Percentiles rank a stretch among this genome's conserved stretches.
Conservation (phyloP, 768 basidiomycete species). For the Trametes coccinea region DNA sequence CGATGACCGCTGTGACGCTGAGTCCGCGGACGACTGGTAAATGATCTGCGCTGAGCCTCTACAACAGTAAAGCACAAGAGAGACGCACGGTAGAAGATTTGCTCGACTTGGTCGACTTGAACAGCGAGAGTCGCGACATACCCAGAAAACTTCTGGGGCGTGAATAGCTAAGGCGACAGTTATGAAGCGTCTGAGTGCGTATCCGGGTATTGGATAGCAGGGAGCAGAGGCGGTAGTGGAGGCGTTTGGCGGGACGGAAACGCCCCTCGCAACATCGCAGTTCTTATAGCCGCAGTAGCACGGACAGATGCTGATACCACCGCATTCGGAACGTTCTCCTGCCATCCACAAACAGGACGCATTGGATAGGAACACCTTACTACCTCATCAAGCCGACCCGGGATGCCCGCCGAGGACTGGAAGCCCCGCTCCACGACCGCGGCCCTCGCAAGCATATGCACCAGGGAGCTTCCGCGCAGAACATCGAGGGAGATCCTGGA, state of each 20-base stretch:
- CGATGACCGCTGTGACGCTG: constrained; percentile 11
- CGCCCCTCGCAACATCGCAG: not conserved
- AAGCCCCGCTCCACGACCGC: constrained; percentile 10
- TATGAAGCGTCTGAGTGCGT: too few relatives aligned
- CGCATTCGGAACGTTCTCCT: not conserved
- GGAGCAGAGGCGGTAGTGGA: too few relatives aligned
- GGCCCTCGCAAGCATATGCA: constrained; percentile 6
- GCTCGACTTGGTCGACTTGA: constrained; percentile 14
- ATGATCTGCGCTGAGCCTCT: not conserved
- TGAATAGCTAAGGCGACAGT: not conserved
- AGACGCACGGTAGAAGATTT: not conserved
- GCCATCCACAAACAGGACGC: not conserved
- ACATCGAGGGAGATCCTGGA: not conserved
- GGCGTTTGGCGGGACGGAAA: not conserved
- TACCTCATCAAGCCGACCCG: constrained; percentile 12
- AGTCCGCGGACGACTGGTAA: constrained; percentile 2
- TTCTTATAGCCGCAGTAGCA: constrained; percentile 5
- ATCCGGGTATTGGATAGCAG: not conserved
- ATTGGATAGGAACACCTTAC: constrained; percentile 1
- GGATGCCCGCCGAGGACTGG: constrained; percentile 13
- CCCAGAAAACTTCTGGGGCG: not conserved
- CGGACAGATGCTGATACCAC: not conserved
- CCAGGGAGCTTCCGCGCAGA: constrained; percentile 8
- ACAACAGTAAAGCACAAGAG: not conserved
- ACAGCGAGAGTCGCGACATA: constrained; percentile 13